Conservation (phyloP, 768 basidiomycete genomes). For the Goffeauzyma gilvescens region DNA sequence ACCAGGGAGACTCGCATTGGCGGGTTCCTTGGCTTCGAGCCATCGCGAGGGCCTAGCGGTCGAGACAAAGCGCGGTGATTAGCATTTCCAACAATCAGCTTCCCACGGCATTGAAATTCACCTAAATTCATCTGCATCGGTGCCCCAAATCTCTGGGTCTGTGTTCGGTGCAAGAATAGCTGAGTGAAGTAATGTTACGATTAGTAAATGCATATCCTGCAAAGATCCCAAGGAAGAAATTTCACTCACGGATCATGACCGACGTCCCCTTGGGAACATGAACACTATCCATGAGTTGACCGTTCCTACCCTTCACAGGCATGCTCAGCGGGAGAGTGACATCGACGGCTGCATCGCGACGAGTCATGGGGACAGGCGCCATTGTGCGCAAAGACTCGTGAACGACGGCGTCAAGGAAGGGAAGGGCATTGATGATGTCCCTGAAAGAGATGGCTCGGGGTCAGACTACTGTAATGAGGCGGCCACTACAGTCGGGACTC, state of each 20-base stretch:
- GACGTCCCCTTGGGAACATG: slow-evolving; percentile 22
- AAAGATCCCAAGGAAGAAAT: background rate
- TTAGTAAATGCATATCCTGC: too few species aligned
- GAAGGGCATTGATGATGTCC: slow-evolving; percentile 43
- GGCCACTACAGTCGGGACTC: slow-evolving; percentile 5
- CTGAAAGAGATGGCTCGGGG: slow-evolving; percentile 32
- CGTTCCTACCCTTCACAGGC: slow-evolving; percentile 23
- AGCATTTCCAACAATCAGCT: too few species aligned
- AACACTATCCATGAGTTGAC: slow-evolving; percentile 23
- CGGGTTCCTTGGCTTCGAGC: slow-evolving; percentile 7
- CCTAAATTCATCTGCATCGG: slow-evolving; percentile 25
- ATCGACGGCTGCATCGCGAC: slow-evolving; percentile 15
- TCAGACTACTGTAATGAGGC: background rate
- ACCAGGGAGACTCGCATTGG: slow-evolving; percentile 14
- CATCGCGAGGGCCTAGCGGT: slow-evolving; percentile 16
- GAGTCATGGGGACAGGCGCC: slow-evolving; percentile 23
- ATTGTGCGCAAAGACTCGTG: slow-evolving; percentile 20
- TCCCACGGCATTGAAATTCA: too few species aligned
- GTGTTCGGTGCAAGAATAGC: slow-evolving; percentile 30
- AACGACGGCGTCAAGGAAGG: slow-evolving; percentile 55
- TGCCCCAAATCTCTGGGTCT: slow-evolving; percentile 23
- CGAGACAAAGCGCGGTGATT: too few species aligned
- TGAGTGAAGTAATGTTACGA: slow-evolving; percentile 1
- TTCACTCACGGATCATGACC: slow-evolving; percentile 25
- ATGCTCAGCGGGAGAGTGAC: slow-evolving; percentile 20